A percentile compares a stretch with the other conserved stretches of the same genome.
Evolutionary conservation across 116 monocot genomes (phyloP).

Genomic region (Posidonia oceanica): DNA sequence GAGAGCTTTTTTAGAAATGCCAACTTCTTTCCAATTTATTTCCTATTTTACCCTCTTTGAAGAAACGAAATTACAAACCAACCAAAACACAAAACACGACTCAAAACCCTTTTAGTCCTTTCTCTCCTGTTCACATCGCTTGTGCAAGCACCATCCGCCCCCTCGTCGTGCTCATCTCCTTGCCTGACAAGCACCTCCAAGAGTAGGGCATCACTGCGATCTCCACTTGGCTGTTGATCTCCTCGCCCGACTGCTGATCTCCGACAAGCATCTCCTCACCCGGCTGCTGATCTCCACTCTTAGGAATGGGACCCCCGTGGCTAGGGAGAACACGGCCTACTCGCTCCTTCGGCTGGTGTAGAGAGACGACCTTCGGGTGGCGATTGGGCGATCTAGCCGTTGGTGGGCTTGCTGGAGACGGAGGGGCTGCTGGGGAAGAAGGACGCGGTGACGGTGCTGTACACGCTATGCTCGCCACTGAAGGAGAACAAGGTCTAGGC

Average conservation of each 20-base stretch:
- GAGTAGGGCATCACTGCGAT: no score
- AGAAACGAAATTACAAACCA: no score
- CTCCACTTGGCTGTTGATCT: no score
- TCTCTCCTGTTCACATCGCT: slow-evolving; percentile 5
- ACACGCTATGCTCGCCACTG: not conserved
- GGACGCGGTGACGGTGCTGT: slow-evolving; percentile 14
- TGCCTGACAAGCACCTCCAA: no score
- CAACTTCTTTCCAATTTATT: no score
- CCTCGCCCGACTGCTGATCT: no score
- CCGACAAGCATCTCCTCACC: not conserved
- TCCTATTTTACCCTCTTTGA: no score
- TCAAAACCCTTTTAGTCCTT: no score
- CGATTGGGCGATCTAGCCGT: slow-evolving; percentile 8
- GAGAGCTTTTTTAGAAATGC: no score
- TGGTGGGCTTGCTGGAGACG: slow-evolving; percentile 7
- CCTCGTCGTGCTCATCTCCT: no score
- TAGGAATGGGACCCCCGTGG: not conserved
- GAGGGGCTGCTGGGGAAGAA: slow-evolving; percentile 9
- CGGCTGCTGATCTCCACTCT: slow-evolving; percentile 5
- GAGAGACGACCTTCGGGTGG: slow-evolving; percentile 2
- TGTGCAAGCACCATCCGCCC: slow-evolving; percentile 1
- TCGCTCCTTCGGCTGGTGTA: slow-evolving; percentile 6
- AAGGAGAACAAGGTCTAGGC: slow-evolving; percentile 1
- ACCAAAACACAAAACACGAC: no score
- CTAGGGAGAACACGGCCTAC: slow-evolving; percentile 12